These are phyloP conservation scores for Colletotrichum spinosum DNA, from an alignment of 2,329 filamentous ascomycete genomes.

Conservation along the genomic window DNA sequence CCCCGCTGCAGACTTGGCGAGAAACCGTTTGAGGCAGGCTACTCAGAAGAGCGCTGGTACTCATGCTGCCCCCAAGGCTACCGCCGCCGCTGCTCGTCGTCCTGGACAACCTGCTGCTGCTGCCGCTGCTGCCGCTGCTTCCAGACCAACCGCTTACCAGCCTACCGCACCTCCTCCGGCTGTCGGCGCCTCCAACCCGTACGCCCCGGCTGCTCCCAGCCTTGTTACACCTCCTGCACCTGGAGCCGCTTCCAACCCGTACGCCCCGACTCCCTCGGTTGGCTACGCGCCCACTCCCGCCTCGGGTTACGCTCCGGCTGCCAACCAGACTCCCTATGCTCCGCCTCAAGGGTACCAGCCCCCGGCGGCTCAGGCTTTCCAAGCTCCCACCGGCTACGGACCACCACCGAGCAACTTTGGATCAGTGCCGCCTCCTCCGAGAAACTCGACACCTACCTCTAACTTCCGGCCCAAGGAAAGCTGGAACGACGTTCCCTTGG, in stretches of 20 bases:
- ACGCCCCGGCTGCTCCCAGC: slow-evolving; percentile 45
- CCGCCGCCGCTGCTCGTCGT: slow-evolving; percentile 41
- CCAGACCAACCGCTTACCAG: slow-evolving; percentile 17
- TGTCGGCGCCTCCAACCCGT: slow-evolving; percentile 27
- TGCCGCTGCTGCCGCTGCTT: slow-evolving; percentile 7
- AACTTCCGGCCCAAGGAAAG: slow-evolving; percentile 78
- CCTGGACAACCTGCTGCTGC: slow-evolving; percentile 40
- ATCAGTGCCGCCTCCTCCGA: slow-evolving; percentile 48
- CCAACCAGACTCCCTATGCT: slow-evolving; percentile 53
- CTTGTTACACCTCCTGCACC: slow-evolving; percentile 48
- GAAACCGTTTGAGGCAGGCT: slow-evolving; percentile 86
- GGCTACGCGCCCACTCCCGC: slow-evolving; percentile 42
- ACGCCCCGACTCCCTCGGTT: slow-evolving; percentile 43
- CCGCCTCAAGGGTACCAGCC: slow-evolving; percentile 67
- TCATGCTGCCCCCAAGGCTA: slow-evolving; percentile 48
- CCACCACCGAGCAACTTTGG: slow-evolving; percentile 47
- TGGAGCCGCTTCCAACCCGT: slow-evolving; percentile 47
- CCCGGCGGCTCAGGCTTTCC: slow-evolving; percentile 53
- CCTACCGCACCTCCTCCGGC: slow-evolving; percentile 12
- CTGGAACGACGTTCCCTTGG: slow-evolving; percentile 96
- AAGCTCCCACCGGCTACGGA: slow-evolving; percentile 48
- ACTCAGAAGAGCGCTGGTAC: slow-evolving; percentile 67
- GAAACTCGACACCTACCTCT: slow-evolving; percentile 74
- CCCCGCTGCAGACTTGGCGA: slow-evolving; percentile 86
- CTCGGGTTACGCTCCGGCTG: slow-evolving; percentile 36